Base-by-base conservation (phyloP, 352 stramenopile genomes). In the Globisporangium camurandrum region DNA sequence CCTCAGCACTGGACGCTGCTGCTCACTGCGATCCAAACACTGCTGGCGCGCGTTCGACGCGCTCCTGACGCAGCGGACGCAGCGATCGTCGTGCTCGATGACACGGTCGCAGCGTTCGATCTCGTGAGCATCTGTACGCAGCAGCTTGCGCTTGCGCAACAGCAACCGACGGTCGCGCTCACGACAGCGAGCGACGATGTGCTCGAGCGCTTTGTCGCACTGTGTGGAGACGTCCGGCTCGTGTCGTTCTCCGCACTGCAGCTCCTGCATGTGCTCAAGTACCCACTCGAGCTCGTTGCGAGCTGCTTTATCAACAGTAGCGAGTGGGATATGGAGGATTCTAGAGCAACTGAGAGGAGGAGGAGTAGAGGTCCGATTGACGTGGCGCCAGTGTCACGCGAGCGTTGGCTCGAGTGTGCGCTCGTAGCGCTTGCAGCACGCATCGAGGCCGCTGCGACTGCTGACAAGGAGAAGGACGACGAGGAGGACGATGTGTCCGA, bases 231-330 rank as follows among this genome's bases (percentile, higher is more conserved):
- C 23, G 23, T 50, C 1, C 39, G 60, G 11, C 43, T 71, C 1
- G n/a, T 7, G 22, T 4, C 65, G 61, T 20, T 66, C 31, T 55
- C 38, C 22, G 26, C 42, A 26, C 51, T 54, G 8, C 54, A 73
- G 56, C 26, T 55, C 19, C 66, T 59, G 26, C 61, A 56, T 26
- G 55, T 79, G 26, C 51, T 83, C 11, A 71, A 79, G 22, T 71
- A 63, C 26, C 63, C 64, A 14, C 46, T 83, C 6, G 71, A 83
- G 38, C 33, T 80, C 3, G 14, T 75, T 2, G 66, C 72, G 20
- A 69, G 59, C 47, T 66, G 41, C 36, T 69, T 68, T 19, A 52
- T 70, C 4, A 71, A 58, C 49, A 23, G 19, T 7, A 10, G 22
- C 5, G 19, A 26, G 9, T 10, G 17, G 23, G 10, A n/a, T 14